Evolutionary conservation across 176 grass and related monocot genomes (phyloP).

Genomic region (Musa beccarii): DNA sequence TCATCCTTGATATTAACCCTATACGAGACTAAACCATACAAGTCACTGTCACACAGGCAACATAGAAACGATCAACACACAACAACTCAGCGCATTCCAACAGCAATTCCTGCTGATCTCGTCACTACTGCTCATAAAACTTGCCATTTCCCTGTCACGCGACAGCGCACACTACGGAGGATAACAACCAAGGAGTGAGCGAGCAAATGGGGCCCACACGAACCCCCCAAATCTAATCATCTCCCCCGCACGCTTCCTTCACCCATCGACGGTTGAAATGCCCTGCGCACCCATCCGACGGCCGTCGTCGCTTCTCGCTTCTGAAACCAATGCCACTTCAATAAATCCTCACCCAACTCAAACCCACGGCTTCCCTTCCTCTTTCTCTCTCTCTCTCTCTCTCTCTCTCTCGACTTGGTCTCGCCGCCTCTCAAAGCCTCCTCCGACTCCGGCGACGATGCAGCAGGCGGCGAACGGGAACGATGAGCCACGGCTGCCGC

Average conservation of each 20-base stretch:
- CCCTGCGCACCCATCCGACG: constrained; percentile 44
- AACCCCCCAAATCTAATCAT: constrained; percentile 44
- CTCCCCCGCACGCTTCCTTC: not conserved
- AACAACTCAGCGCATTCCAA: no score
- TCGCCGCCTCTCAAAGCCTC: constrained; percentile 20
- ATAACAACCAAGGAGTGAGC: no score
- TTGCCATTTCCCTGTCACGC: constrained; percentile 1
- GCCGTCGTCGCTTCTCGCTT: not conserved
- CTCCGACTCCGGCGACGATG: constrained; percentile 31
- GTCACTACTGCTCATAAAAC: no score
- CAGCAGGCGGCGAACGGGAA: constrained; percentile 45
- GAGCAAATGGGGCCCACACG: constrained; percentile 15
- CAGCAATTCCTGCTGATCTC: no score
- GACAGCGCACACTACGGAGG: no score
- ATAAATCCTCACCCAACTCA: constrained; percentile 57
- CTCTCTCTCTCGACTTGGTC: constrained; percentile 22
- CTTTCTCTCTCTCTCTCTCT: not conserved
- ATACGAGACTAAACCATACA: no score
- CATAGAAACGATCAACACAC: no score
- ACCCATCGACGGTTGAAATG: constrained; percentile 15
- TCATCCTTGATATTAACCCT: no score
- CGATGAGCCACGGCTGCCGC: constrained; percentile 31
- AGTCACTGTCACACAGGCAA: no score
- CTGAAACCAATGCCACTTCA: not conserved
- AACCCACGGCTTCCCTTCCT: not conserved